These are phyloP conservation scores for Starmerella lactis-condensi DNA, from an alignment of 805 yeast species.

Conservation along the genomic window DNA sequence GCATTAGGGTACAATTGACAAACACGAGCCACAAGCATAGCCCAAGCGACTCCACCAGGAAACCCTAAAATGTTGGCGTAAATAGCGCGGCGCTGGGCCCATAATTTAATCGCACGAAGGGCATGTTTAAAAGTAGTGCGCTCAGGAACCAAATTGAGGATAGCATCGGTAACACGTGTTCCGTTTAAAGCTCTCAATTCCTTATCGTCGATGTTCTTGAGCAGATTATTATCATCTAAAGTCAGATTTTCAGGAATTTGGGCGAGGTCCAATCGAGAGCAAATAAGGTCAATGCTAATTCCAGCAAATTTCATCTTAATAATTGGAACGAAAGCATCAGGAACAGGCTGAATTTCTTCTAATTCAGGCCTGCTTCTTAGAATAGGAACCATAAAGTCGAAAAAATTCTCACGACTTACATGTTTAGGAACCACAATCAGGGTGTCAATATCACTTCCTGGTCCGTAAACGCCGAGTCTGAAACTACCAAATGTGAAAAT, in stretches of 20 bases:
- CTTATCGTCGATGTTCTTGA: slow-evolving; percentile 75
- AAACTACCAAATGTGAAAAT: slow-evolving; percentile 93
- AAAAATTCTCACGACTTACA: slow-evolving; percentile 76
- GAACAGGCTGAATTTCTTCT: slow-evolving; percentile 82
- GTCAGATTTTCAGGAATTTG: slow-evolving; percentile 62
- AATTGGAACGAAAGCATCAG: slow-evolving; percentile 96
- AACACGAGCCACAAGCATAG: slow-evolving; percentile 94
- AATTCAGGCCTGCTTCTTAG: slow-evolving; percentile 59
- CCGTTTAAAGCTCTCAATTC: slow-evolving; percentile 85
- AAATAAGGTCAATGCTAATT: slow-evolving; percentile 79
- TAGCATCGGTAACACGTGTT: slow-evolving; percentile 93
- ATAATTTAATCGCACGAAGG: slow-evolving; percentile 73
- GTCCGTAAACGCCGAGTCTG: slow-evolving; percentile 89
- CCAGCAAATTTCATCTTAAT: slow-evolving; percentile 78
- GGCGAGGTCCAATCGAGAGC: slow-evolving; percentile 66
- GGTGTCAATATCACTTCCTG: slow-evolving; percentile 95
- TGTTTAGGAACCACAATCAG: slow-evolving; percentile 94
- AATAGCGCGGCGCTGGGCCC: slow-evolving; percentile 92
- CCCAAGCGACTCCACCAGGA: slow-evolving; percentile 99
- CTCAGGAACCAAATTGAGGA: slow-evolving; percentile 73
- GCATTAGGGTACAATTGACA: slow-evolving; percentile 96
- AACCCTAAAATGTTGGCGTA: slow-evolving; percentile 92
- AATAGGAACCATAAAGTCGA: slow-evolving; percentile 55
- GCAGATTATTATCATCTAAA: slow-evolving; percentile 64
- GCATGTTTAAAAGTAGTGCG: slow-evolving; percentile 87